These are phyloP conservation scores for Berberis thunbergii DNA, from an alignment of 164 flowering plant genomes.

Conservation along the genomic window DNA sequence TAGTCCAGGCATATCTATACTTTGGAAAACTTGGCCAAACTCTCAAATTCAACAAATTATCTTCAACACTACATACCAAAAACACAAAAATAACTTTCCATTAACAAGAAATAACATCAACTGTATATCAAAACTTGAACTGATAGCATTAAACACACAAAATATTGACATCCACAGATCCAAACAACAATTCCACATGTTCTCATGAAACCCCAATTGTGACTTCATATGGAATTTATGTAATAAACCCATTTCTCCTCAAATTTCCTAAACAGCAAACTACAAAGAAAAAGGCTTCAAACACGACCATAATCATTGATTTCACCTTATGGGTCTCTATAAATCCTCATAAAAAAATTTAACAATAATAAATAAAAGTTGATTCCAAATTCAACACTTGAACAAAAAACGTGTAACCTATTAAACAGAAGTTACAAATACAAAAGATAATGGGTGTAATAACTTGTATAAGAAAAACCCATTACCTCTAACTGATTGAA, in stretches of 20 bases:
- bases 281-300: no score
- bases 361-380: background rate
- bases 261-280: no score
- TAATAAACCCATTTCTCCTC: background rate
- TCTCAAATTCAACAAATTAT: conserved; percentile 8
- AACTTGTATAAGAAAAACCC: background rate
- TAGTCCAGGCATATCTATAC: conserved; percentile 62
- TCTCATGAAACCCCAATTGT: background rate
- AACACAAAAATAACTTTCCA: conserved; percentile 1
- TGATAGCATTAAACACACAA: background rate
- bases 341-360: background rate
- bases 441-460: background rate
- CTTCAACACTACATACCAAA: conserved; percentile 15
- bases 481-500: background rate
- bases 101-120: background rate
- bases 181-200: no score
- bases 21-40: conserved; percentile 5
- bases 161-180: no score
- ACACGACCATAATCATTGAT: background rate
- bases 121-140: background rate
- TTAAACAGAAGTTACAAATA: no score
- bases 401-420: background rate
- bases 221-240: background rate
- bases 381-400: background rate
- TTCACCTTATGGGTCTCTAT: background rate